Base-by-base conservation (phyloP, 805 yeast genomes). In the Ogataea populi-albae region DNA sequence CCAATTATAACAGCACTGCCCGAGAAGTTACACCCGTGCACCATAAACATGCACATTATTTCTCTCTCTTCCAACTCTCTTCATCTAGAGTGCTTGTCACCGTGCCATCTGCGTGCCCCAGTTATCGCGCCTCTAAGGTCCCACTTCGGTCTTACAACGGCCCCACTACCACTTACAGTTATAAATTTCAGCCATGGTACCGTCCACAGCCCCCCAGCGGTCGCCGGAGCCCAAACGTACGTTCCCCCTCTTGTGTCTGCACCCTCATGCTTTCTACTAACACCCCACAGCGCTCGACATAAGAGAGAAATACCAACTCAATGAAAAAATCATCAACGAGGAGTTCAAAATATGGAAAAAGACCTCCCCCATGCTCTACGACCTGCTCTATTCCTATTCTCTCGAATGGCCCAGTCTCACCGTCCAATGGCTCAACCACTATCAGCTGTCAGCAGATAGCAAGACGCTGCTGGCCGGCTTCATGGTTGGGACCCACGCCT, bases 331-430 rank as follows among this genome's bases (percentile, higher is more conserved):
- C 7, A 68, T 71, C 42, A 84, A 84, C 50, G 94, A 84, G 59
- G 93, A 84, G 61, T 83, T 73, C 66, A 77, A 77, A 49, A 74
- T 80, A 39, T 86, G 96, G 96, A 86, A 86, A 57, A 85, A 86
- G 52, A 75, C 91, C 2, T 81, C 84, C 10, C 95, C 94, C 3
- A 66, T 84, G 46, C 65, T 86, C 41, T 86, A 86, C 59, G 85
- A 81, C 47, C 73, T 81, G 43, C 66, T 86, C 30, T 79, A 83
- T 43, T 81, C 93, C 3, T 73, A 73, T 31, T 77, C 82, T 6
- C 63, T 79, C 17, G 72, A 77, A 34, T 79, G 79, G 75, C 94
- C 95, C 1, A 76, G 86, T 11, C 61, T 85, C 41, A 68, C 88
- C 0, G 71, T 83, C 12, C 76, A 80, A 46, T 84, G 87, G 78